phyloP scores from a whole-genome alignment of 140 eudicot species.

The Senecio squalidus region DNA sequence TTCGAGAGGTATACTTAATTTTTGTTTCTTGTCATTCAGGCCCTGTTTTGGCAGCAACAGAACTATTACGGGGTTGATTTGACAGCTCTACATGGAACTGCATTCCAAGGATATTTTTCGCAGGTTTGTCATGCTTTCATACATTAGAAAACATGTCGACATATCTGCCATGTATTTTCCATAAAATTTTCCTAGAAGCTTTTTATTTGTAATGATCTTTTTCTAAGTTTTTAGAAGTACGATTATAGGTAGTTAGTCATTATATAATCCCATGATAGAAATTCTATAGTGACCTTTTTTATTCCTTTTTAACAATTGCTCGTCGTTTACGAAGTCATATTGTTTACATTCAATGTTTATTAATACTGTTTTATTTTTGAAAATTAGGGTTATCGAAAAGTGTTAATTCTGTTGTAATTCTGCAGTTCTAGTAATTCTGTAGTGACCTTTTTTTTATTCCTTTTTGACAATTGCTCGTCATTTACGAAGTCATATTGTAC shows the following conservation, averaged over 20 bases:
- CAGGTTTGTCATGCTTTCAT: slow-evolving; percentile 52
- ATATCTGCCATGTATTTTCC: neutral
- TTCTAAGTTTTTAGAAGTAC: too few species aligned
- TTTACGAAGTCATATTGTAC: neutral
- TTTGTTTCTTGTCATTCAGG: slow-evolving; percentile 41
- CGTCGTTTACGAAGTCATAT: neutral
- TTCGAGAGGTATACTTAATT: neutral
- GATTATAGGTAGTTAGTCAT: too few species aligned
- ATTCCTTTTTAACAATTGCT: neutral
- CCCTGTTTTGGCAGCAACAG: slow-evolving; percentile 97
- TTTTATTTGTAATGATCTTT: neutral
- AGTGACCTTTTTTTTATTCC: neutral
- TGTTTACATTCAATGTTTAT: too few species aligned
- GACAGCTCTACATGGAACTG: slow-evolving; percentile 83
- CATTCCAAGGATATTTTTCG: slow-evolving; percentile 94
- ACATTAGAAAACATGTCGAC: neutral
- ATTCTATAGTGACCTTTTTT: neutral
- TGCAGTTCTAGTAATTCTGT: neutral
- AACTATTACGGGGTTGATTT: slow-evolving; percentile 94
- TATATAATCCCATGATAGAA: neutral
- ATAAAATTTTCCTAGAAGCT: neutral
- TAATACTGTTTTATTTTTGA: too few species aligned
- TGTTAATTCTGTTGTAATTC: too few species aligned
- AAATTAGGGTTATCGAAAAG: neutral
- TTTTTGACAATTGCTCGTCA: neutral